phyloP scores from a whole-genome alignment of 192 early-diverging fungal genomes.

The Umbelopsis vinacea region DNA sequence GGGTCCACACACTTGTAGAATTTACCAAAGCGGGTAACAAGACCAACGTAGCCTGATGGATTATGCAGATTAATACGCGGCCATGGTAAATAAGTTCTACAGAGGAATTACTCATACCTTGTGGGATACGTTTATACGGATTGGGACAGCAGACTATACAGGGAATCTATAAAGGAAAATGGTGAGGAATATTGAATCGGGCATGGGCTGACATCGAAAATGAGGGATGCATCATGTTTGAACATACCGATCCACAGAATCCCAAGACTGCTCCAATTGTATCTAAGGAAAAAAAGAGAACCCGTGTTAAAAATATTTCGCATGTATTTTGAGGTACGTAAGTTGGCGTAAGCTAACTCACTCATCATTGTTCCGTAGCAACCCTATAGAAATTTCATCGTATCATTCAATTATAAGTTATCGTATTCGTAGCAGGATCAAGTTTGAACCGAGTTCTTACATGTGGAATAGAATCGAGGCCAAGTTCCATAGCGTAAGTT shows the following conservation, averaged over 20 bases:
- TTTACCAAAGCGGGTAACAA: conserved; percentile 68
- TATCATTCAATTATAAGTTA: background rate
- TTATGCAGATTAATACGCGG: background rate
- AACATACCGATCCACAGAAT: conserved; percentile 43
- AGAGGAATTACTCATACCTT: conserved; percentile 15
- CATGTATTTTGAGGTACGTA: conserved; percentile 6
- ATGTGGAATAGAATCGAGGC: conserved; percentile 32
- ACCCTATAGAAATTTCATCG: conserved; percentile 11
- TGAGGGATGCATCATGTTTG: background rate
- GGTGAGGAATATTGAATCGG: background rate
- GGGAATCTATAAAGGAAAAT: conserved; percentile 35
- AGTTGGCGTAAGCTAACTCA: background rate
- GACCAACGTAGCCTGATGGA: conserved; percentile 63
- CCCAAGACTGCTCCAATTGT: conserved; percentile 45
- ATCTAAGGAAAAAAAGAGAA: background rate
- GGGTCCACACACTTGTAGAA: conserved; percentile 58
- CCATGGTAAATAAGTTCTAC: background rate
- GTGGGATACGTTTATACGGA: conserved; percentile 57
- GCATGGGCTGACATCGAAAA: background rate
- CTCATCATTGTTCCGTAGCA: conserved; percentile 55
- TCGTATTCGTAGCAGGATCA: background rate
- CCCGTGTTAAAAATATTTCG: background rate
- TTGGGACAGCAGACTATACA: conserved; percentile 56
- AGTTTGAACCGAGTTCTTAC: background rate
- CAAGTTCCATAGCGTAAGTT: conserved; percentile 35